Evolutionary conservation across 768 basidiomycete genomes (phyloP).

Genomic region (Lentinula edodes): DNA sequence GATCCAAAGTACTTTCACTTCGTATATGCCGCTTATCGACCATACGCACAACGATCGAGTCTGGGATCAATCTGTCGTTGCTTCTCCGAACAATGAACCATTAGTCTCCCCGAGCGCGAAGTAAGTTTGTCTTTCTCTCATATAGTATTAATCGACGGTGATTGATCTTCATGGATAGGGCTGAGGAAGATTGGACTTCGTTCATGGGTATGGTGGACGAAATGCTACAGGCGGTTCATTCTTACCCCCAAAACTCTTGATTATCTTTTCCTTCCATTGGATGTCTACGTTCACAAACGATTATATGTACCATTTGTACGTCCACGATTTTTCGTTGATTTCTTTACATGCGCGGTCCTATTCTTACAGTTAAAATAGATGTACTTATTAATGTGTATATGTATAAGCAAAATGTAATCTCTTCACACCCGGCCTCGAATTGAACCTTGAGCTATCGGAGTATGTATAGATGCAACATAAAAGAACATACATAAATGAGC

Average conservation of each 20-base stretch:
- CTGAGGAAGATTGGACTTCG: not conserved
- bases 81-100: not conserved
- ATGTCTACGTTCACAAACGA: no score
- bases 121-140: not conserved
- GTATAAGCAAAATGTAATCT: no score
- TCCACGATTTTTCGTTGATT: no score
- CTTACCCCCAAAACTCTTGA: not conserved
- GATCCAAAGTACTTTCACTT: not conserved
- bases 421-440: no score
- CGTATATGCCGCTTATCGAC: not conserved
- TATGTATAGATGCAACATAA: no score
- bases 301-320: no score
- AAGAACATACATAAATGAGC: no score
- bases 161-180: not conserved
- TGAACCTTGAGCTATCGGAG: no score
- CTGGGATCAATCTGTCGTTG: not conserved
- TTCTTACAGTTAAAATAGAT: no score
- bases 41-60: not conserved
- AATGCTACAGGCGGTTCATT: not conserved
- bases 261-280: not conserved
- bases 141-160: not conserved
- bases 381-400: no score
- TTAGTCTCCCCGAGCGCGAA: not conserved
- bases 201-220: constrained; percentile 2
- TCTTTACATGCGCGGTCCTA: no score